Evolutionary conservation across 208 protist genomes (phyloP).

Genomic region (Trichomonas tenax): DNA sequence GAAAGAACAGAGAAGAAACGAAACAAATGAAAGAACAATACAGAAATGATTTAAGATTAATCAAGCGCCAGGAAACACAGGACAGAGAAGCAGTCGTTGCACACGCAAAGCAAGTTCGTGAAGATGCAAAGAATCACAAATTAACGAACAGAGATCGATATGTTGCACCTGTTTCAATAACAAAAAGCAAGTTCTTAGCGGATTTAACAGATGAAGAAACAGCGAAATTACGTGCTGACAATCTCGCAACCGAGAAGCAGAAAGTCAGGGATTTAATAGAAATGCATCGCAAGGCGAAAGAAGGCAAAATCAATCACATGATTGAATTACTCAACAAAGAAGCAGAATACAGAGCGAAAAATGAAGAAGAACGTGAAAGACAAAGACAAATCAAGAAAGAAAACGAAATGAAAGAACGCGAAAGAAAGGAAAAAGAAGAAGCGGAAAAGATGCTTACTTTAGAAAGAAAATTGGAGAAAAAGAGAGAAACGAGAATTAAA

Average conservation of each 20-base stretch:
- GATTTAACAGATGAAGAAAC: background rate
- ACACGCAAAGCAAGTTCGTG: background rate
- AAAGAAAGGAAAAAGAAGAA: slow-evolving; percentile 2
- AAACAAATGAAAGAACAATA: background rate
- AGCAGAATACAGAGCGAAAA: background rate
- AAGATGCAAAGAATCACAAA: background rate
- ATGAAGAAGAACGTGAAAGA: background rate
- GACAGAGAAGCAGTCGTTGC: background rate
- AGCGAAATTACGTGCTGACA: background rate
- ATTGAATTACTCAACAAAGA: background rate
- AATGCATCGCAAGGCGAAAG: background rate
- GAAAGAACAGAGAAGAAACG: background rate
- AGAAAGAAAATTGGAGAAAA: background rate
- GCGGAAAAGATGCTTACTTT: background rate
- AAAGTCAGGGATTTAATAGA: background rate
- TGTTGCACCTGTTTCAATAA: background rate
- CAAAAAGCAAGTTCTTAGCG: background rate
- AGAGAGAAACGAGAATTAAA: background rate
- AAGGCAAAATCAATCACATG: background rate
- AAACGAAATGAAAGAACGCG: background rate
- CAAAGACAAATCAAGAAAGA: background rate
- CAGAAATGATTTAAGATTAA: background rate
- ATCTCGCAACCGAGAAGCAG: background rate
- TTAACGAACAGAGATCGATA: background rate
- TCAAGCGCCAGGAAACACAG: background rate